Conservation (phyloP, 1,284 basidiomycete species). For the Puccinia novopanici region DNA sequence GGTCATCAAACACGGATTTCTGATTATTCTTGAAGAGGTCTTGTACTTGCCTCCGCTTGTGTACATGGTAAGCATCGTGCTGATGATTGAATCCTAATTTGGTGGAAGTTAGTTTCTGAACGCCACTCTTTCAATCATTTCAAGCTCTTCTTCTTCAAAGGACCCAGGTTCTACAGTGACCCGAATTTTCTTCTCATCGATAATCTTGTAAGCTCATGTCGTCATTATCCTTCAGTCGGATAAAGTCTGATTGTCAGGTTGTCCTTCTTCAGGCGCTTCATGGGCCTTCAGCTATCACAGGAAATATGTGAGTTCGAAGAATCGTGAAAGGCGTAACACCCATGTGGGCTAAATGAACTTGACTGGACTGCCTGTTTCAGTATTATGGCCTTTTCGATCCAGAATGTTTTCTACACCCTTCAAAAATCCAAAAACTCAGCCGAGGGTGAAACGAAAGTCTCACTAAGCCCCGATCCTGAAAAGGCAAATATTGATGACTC, state of each 20-base stretch:
- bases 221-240: not conserved
- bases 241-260: not conserved
- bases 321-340: not conserved
- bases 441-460: not conserved
- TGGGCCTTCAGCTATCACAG: not conserved
- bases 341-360: not conserved
- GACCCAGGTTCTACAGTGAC: not conserved
- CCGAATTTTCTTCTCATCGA: not conserved
- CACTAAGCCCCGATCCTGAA: not conserved
- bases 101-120: too few relatives aligned
- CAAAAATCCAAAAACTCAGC: not conserved
- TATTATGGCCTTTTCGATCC: not conserved
- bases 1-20: not conserved
- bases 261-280: not conserved
- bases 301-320: slow-evolving; percentile 3
- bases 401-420: not conserved
- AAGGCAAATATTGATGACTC: not conserved
- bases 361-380: not conserved
- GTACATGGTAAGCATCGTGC: not conserved
- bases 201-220: not conserved
- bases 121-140: not conserved
- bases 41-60: not conserved
- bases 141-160: not conserved
- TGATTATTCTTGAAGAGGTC: not conserved
- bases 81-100: not conserved